phyloP scores from a whole-genome alignment of 1,139 yeast genomes.

The Maudiozyma humilis region DNA sequence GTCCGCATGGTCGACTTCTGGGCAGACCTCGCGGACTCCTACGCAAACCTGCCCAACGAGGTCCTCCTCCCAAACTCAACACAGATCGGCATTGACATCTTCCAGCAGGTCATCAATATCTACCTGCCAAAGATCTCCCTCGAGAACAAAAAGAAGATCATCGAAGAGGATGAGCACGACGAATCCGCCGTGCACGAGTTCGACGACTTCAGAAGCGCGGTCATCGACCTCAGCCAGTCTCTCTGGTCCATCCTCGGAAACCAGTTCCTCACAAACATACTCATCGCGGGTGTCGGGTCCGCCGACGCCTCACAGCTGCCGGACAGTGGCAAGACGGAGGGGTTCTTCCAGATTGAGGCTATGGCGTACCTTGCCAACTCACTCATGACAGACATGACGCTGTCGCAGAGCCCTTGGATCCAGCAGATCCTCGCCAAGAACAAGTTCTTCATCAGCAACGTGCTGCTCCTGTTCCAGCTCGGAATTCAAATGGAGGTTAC shows the following conservation, averaged over 20 bases:
- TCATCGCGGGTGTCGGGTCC: slow-evolving; percentile 40
- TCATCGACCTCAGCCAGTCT: slow-evolving; percentile 66
- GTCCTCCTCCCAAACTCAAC: slow-evolving; percentile 22
- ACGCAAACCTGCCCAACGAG: slow-evolving; percentile 26
- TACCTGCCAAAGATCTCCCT: slow-evolving; percentile 30
- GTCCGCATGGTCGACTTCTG: slow-evolving; percentile 68
- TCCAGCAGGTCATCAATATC: slow-evolving; percentile 29
- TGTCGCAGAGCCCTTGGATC: slow-evolving; percentile 37
- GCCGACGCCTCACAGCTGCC: slow-evolving; percentile 21
- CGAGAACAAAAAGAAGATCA: slow-evolving; percentile 25
- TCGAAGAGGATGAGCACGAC: slow-evolving; percentile 27
- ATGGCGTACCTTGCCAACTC: slow-evolving; percentile 56
- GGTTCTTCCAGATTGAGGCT: slow-evolving; percentile 52
- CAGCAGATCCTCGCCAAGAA: slow-evolving; percentile 29
- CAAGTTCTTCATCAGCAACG: slow-evolving; percentile 19
- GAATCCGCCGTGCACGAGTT: slow-evolving; percentile 41
- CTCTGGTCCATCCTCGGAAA: slow-evolving; percentile 57
- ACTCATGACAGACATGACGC: slow-evolving; percentile 34
- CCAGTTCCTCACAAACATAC: slow-evolving; percentile 42
- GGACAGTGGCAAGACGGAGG: slow-evolving; percentile 23
- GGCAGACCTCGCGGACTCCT: slow-evolving; percentile 64
- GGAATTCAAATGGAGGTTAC: slow-evolving; percentile 18
- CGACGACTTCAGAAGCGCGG: slow-evolving; percentile 57
- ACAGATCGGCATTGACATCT: slow-evolving; percentile 24
- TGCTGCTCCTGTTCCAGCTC: slow-evolving; percentile 25